Evolutionary conservation across 2,329 filamentous ascomycete genomes (phyloP).

Genomic region (Ceratocystis colombiana): DNA sequence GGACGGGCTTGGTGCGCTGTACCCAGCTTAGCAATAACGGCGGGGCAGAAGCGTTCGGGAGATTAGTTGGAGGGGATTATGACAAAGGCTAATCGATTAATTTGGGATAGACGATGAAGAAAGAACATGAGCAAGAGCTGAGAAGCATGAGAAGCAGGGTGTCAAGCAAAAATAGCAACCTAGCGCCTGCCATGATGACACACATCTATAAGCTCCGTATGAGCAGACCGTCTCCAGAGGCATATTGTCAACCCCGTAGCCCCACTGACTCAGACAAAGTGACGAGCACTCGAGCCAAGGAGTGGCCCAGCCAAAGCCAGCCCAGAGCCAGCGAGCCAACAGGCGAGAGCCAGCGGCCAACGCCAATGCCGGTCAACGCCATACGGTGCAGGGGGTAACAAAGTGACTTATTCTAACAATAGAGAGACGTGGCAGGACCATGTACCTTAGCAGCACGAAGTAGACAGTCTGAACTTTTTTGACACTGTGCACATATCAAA

Average conservation of each 20-base stretch:
- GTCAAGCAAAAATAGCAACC: too few species aligned
- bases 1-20: not conserved
- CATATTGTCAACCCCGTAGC: not conserved
- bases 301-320: not conserved
- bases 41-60: slow-evolving; percentile 5
- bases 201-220: too few species aligned
- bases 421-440: not conserved
- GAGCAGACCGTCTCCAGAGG: too few species aligned
- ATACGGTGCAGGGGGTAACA: not conserved
- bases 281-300: slow-evolving; percentile 1
- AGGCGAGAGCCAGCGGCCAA: not conserved
- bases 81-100: not conserved
- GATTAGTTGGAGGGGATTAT: not conserved
- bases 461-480: not conserved
- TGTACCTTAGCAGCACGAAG: not conserved
- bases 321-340: not conserved
- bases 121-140: too few species aligned
- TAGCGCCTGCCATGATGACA: too few species aligned
- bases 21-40: not conserved
- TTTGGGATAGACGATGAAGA: too few species aligned
- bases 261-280: not conserved
- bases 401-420: slow-evolving; percentile 8
- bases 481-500: not conserved
- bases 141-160: too few species aligned
- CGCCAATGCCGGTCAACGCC: slow-evolving; percentile 1